These are phyloP conservation scores for Panellus pusillus DNA, from an alignment of 768 basidiomycete species.

Conservation along the genomic window DNA sequence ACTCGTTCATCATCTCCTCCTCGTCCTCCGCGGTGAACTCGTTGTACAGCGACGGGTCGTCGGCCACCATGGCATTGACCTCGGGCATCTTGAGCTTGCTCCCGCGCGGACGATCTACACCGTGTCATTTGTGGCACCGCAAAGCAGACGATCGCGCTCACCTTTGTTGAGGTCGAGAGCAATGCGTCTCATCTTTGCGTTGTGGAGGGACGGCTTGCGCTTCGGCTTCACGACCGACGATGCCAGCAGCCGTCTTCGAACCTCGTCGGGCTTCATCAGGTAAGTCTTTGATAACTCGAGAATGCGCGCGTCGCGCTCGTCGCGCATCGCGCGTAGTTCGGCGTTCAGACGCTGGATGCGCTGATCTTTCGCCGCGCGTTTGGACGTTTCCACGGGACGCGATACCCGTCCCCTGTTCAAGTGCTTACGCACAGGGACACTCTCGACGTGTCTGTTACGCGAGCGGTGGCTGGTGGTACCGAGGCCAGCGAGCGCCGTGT, in stretches of 20 bases:
- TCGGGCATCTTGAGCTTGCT: not conserved
- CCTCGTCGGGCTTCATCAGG: not conserved
- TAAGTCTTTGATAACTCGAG: not conserved
- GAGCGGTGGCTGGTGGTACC: too few relatives aligned
- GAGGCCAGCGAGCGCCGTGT: too few relatives aligned
- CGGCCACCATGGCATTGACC: not conserved
- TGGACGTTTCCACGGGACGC: too few relatives aligned
- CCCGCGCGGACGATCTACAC: not conserved
- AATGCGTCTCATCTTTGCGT: not conserved
- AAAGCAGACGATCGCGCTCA: not conserved
- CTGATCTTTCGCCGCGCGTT: too few relatives aligned
- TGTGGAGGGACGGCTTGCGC: not conserved
- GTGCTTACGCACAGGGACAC: too few relatives aligned
- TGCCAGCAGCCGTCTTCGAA: not conserved
- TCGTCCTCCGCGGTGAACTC: not conserved
- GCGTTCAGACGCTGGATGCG: not conserved
- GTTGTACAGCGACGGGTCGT: not conserved
- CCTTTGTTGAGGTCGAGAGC: not conserved
- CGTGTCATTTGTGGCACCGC: too few relatives aligned
- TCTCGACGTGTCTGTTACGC: too few relatives aligned
- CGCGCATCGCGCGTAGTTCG: not conserved
- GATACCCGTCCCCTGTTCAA: too few relatives aligned
- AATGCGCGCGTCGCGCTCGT: not conserved
- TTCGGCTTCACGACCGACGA: not conserved
- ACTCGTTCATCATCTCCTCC: not conserved